These are phyloP conservation scores for Colletotrichum karsti DNA, from an alignment of 2,329 filamentous ascomycete species.

Conservation along the genomic window DNA sequence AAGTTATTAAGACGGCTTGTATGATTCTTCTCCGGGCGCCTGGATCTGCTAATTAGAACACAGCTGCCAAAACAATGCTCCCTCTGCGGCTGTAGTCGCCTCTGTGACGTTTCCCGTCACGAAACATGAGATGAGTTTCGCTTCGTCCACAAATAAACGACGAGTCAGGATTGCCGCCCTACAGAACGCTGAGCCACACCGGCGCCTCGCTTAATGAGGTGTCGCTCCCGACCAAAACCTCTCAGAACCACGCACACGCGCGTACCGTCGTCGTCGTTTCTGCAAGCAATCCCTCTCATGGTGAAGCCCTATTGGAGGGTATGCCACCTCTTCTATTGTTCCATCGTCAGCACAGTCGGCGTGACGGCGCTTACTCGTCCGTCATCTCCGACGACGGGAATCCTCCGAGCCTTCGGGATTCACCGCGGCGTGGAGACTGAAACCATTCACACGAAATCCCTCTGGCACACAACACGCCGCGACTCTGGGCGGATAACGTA, in stretches of 20 bases:
- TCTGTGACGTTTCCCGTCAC: slow-evolving; percentile 24
- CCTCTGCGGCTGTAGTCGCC: neutral
- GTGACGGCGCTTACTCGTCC: slow-evolving; percentile 1
- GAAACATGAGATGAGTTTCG: slow-evolving; percentile 27
- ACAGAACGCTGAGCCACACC: neutral
- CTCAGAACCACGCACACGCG: neutral
- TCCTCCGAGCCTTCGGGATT: slow-evolving; percentile 1
- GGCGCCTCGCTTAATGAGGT: neutral
- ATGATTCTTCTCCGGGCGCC: neutral
- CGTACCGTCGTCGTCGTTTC: neutral
- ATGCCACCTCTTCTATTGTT: neutral
- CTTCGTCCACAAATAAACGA: slow-evolving; percentile 10
- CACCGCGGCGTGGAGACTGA: slow-evolving; percentile 9
- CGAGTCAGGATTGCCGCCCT: slow-evolving; percentile 15
- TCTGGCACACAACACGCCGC: slow-evolving; percentile 20
- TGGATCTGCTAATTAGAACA: neutral
- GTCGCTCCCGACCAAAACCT: neutral
- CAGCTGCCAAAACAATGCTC: neutral
- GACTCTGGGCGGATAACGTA: neutral
- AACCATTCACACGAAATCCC: slow-evolving; percentile 22
- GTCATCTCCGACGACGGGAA: neutral
- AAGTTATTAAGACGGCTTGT: neutral
- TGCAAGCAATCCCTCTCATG: slow-evolving; percentile 6
- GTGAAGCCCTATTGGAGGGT: neutral
- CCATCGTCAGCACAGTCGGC: neutral